These are phyloP conservation scores for Arthroderma sp. DNA, from an alignment of 2,329 filamentous ascomycete genomes.

Conservation along the genomic window DNA sequence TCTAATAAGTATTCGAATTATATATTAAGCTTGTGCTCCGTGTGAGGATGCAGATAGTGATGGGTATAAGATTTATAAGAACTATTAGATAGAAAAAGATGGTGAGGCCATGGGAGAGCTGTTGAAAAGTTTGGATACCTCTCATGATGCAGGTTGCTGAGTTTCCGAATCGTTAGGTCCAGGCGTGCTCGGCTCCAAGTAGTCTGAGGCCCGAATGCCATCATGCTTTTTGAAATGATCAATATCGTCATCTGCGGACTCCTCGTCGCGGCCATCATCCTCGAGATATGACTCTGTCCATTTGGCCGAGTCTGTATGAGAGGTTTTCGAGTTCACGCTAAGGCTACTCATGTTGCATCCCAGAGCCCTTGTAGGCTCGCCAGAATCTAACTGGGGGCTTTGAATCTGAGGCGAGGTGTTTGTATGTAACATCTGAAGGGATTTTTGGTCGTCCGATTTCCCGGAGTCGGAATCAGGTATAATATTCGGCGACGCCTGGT, in stretches of 20 bases:
- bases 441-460: neutral
- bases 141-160: neutral
- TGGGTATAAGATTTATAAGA: neutral
- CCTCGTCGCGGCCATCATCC: constrained; percentile 10
- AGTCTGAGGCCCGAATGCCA: neutral
- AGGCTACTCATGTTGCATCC: neutral
- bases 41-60: neutral
- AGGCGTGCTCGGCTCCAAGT: neutral
- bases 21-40: too few species aligned
- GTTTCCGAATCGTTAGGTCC: neutral
- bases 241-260: neutral
- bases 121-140: neutral
- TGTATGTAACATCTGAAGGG: neutral
- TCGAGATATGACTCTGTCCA: constrained; percentile 17
- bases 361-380: neutral
- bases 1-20: too few species aligned
- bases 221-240: neutral
- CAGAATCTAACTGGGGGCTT: neutral
- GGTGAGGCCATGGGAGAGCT: too few species aligned
- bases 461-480: neutral
- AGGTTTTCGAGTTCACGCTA: constrained; percentile 11
- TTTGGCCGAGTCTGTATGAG: constrained; percentile 11
- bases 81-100: neutral
- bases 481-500: neutral
- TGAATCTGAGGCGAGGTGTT: neutral